Percentiles rank a stretch among this genome's conserved stretches.
phyloP scores from a whole-genome alignment of 225 moss, liverwort and hornwort species.

The Antitrichia curtipendula region DNA sequence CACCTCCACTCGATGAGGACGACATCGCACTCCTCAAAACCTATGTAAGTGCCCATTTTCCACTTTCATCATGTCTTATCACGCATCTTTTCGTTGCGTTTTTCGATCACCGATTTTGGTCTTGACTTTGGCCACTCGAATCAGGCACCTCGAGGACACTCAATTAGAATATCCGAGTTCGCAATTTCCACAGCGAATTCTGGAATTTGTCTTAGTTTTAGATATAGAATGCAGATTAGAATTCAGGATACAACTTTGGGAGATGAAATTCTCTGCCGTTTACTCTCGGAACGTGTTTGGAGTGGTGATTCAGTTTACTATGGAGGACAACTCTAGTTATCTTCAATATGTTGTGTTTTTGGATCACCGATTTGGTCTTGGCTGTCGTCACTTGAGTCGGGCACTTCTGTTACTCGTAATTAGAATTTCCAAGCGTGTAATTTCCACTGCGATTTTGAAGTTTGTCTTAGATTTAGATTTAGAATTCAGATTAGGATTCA shows the following conservation, averaged over 20 bases:
- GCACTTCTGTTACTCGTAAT: not conserved
- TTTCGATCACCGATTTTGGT: not conserved
- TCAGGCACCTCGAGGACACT: not conserved
- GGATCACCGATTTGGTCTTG: not conserved
- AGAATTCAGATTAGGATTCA: not conserved
- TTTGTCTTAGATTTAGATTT: not conserved
- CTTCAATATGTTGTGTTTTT: not conserved
- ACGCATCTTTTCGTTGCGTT: not conserved
- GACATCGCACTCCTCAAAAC: constrained; percentile 96
- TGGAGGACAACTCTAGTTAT: not conserved
- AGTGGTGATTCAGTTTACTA: not conserved
- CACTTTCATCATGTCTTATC: not conserved
- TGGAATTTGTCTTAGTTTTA: not conserved
- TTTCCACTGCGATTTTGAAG: not conserved
- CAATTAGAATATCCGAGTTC: not conserved
- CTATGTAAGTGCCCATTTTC: constrained; percentile 41
- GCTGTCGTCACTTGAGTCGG: not conserved
- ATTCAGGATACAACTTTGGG: not conserved
- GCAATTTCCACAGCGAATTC: not conserved
- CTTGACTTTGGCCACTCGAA: not conserved
- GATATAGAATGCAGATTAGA: not conserved
- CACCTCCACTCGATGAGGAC: constrained; percentile 92
- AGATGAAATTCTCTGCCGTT: not conserved
- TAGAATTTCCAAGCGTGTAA: not conserved
- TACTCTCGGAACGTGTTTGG: not conserved